phyloP scores from a whole-genome alignment of 805 yeast genomes.

The Candida corydali region DNA sequence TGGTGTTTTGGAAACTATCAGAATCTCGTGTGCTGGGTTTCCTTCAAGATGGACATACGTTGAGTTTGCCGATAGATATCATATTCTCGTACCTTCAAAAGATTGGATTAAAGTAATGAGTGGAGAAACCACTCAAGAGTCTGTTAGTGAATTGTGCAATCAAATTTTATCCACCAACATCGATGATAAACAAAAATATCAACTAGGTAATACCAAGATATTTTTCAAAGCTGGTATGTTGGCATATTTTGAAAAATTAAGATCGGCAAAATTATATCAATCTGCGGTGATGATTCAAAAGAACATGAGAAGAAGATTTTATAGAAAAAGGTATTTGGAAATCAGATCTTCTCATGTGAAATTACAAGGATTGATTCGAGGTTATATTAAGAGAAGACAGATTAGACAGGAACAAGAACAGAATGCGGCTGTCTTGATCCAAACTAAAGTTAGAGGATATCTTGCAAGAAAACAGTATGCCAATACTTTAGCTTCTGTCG shows the following conservation, averaged over 20 bases:
- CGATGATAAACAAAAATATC: constrained; percentile 67
- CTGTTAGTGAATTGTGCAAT: constrained; percentile 61
- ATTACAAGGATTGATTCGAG: constrained; percentile 64
- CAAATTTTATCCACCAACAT: constrained; percentile 63
- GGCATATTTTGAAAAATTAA: constrained; percentile 81
- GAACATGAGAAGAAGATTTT: constrained; percentile 61
- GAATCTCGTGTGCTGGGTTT: constrained; percentile 97
- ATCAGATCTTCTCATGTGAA: constrained; percentile 49
- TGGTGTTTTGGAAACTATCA: constrained; percentile 95
- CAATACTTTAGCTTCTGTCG: constrained; percentile 32
- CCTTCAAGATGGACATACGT: constrained; percentile 95
- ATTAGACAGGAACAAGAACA: constrained; percentile 52
- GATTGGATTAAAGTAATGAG: constrained; percentile 62
- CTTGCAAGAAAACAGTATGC: constrained; percentile 40
- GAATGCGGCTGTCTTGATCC: constrained; percentile 66
- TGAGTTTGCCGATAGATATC: constrained; percentile 88
- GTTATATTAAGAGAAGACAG: constrained; percentile 52
- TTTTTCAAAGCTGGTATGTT: constrained; percentile 96
- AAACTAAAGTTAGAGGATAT: constrained; percentile 59
- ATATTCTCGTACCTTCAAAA: constrained; percentile 69
- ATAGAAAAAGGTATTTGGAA: constrained; percentile 57
- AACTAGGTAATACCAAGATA: constrained; percentile 88
- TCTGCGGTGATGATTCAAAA: constrained; percentile 87
- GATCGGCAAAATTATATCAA: constrained; percentile 70
- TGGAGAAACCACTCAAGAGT: constrained; percentile 45